A percentile compares a stretch with the other conserved stretches of the same genome.
Conservation (phyloP, 139 green algal genomes). For the Chlorella sp. region DNA sequence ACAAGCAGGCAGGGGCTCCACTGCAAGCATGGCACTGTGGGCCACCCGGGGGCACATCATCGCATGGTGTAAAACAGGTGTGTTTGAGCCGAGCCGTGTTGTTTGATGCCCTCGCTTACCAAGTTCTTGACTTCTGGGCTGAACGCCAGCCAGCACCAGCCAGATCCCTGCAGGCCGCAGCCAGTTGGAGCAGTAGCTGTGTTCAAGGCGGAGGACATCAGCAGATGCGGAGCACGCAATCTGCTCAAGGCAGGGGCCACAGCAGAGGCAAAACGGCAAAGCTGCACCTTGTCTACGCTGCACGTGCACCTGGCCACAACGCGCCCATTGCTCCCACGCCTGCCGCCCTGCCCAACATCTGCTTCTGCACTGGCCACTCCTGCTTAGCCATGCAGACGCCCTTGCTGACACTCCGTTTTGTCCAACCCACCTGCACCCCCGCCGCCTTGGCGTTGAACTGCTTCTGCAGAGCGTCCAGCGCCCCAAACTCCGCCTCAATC, state of each 20-base stretch:
- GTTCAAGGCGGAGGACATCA: neutral
- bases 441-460: conserved; percentile 83
- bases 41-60: no score
- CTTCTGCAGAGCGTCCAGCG: conserved; percentile 79
- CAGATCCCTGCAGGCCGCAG: conserved; percentile 30
- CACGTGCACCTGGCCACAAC: neutral
- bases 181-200: neutral
- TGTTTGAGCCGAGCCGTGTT: no score
- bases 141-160: conserved; percentile 96
- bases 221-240: no score
- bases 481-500: conserved; percentile 91
- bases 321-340: neutral
- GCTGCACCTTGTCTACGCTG: neutral
- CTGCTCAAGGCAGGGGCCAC: no score
- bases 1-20: no score
- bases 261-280: neutral
- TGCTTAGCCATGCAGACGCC: no score
- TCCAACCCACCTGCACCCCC: conserved; percentile 75
- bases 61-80: no score
- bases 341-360: neutral
- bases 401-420: no score
- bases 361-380: no score
- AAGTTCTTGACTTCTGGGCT: conserved; percentile 75
- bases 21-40: no score
- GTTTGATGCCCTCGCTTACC: neutral